phyloP scores from a whole-genome alignment of 352 stramenopile genomes.

The Phytophthora melonis region DNA sequence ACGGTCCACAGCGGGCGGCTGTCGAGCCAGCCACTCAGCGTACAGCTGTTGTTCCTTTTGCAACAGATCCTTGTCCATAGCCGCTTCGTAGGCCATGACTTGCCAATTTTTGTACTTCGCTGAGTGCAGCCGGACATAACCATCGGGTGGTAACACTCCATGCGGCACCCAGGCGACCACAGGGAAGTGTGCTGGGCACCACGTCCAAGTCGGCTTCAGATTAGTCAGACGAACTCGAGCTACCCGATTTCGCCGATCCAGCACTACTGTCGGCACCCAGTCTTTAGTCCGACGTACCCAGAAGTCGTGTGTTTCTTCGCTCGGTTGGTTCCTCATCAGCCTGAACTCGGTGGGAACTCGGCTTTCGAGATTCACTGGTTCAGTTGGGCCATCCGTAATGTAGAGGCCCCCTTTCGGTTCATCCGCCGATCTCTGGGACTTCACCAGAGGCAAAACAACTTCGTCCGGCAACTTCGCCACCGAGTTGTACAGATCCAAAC shows the following conservation, averaged over 20 bases:
- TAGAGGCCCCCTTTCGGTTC: not conserved
- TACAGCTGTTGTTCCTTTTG: not conserved
- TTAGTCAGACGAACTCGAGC: conserved; percentile 60
- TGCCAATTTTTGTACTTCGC: not conserved
- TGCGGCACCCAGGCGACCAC: not conserved
- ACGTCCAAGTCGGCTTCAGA: conserved; percentile 88
- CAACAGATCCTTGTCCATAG: not conserved
- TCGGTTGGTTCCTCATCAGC: not conserved
- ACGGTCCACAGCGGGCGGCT: not conserved
- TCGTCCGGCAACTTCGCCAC: not conserved
- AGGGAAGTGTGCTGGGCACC: conserved; percentile 94
- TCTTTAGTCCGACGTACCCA: not conserved
- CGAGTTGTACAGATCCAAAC: conserved; percentile 10
- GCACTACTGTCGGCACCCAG: conserved; percentile 52
- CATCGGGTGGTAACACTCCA: not conserved
- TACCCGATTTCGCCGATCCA: conserved; percentile 71
- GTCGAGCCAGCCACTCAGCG: not conserved
- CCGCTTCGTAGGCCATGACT: not conserved
- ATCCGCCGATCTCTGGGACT: too few species aligned
- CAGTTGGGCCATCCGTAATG: not conserved
- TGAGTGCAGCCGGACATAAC: not conserved
- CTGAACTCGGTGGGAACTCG: conserved; percentile 44
- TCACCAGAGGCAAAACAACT: not conserved
- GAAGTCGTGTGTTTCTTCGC: not conserved
- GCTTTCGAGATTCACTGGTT: not conserved